Evolutionary conservation across 2,329 filamentous ascomycete genomes (phyloP), one percentile per base, ranked within the genome.

Genomic region (Domatiomyces globalis): DNA sequence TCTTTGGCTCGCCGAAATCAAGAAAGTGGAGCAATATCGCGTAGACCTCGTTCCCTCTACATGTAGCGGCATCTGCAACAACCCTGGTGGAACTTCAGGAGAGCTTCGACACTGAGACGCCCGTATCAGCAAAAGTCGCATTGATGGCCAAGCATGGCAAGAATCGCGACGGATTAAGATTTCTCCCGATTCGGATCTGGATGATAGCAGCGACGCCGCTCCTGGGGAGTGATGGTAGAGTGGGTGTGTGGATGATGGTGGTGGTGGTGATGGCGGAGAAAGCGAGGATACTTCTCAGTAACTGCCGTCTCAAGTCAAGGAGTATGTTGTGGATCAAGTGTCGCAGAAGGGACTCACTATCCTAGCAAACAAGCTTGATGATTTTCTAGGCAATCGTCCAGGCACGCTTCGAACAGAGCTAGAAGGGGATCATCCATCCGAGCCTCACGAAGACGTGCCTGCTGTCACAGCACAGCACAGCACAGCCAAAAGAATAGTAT

Each of bases 181-280:
- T 20, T 45, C 49, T 48, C 27, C 44, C 25, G 55, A 47, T 51
- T 49, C 51, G 22, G 51, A 57, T 47, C 48, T 56, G 20, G 52
- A 56, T 48, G 45, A 54, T 29, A 43, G 50, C n/a, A 52, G 71
- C 69, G 51, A 73, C 70, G 17, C 70, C 70, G 1, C 51, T 73
- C 8, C 54, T 71, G 9, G 70, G 69, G 5, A 62, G 60, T 18
- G 69, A 72, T 51, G 68, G 69, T 27, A 62, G 61, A 44, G 66
- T 72, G 12, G 70, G 70, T 5, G 70, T 73, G 1, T 73, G 70
- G 70, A 72, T 73, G 69, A 60, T 71, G 2, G 68, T 73, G 2
- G 64, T 73, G 60, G 67, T 71, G 1, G 70, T 72, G 50, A 64
- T 67, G 39, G 50, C 27, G 1, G 55, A 52, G 45, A 52, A 15